Conservation (phyloP, 805 yeast genomes). For the Pichia cephalocereana region DNA sequence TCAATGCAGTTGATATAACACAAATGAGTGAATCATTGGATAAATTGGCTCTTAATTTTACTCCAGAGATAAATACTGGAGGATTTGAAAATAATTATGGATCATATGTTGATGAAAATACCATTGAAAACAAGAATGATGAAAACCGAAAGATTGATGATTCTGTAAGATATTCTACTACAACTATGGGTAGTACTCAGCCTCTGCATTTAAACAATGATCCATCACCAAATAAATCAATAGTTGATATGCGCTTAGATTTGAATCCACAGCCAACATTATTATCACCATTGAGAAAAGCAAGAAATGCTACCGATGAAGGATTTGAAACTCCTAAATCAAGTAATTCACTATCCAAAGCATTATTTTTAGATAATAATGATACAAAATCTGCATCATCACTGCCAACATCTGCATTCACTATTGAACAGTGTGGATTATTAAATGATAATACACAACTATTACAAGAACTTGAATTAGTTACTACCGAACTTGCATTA, state of each 20-base stretch:
- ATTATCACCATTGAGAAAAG: background rate
- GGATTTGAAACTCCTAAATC: background rate
- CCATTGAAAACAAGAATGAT: background rate
- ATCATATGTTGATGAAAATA: background rate
- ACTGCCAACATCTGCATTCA: constrained; percentile 21
- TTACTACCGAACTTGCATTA: constrained; percentile 64
- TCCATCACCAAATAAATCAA: background rate
- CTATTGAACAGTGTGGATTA: constrained; percentile 54
- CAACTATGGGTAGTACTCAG: background rate
- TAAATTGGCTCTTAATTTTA: constrained; percentile 1
- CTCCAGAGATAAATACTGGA: background rate
- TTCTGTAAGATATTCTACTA: background rate
- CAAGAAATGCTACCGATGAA: background rate
- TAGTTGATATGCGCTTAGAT: constrained; percentile 3
- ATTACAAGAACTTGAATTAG: constrained; percentile 54
- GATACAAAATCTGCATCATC: background rate
- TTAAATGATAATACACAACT: constrained; percentile 51
- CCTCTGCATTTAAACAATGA: background rate
- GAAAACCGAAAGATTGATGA: background rate
- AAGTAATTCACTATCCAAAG: background rate
- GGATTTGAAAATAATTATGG: constrained; percentile 6
- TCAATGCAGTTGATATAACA: background rate
- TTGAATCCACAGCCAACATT: background rate
- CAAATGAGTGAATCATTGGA: constrained; percentile 3
- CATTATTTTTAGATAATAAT: background rate